Evolutionary conservation across 2,329 filamentous ascomycete genomes (phyloP), one percentile per base, ranked within the genome.

Genomic region (Diaporthe eres): DNA sequence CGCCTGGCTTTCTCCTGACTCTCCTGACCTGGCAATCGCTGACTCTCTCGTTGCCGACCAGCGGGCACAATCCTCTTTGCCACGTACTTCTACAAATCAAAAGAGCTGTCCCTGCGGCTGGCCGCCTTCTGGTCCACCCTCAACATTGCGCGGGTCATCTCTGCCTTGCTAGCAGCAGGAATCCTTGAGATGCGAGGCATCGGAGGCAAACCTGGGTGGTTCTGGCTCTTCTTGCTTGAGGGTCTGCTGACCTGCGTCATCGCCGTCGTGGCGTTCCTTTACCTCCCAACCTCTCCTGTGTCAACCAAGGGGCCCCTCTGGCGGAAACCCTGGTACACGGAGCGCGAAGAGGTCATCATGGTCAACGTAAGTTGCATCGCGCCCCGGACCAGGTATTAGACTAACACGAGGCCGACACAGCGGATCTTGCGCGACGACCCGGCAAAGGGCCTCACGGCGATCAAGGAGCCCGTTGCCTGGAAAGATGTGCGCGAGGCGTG

Each of bases 81-180:
- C 1, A 92, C 90, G 2, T 95, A 95, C 82, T 95, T 93, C 83
- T 95, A 94, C 85, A 94, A 89, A 4, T 90, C 90, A 1, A 87
- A 87, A 71, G 93, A 95, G 80, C 84, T 95, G 0, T 92, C 93
- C 0, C 87, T 90, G 44, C 89, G 94, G 0, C 85, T 95, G 13
- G 91, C 91, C 58, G 92, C 88, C 80, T 95, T 95, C 82, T 95
- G 93, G 93, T 86, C 86, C 1, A 87, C 86, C 3, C 82, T 88
- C 37, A 87, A 82, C 79, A 28, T 85, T 82, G 78, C 85, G 78
- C 68, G 84, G 74, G 83, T 88, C 53, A 85, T 87, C 47, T 87
- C 89, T 0, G 89, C 90, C 19, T 81, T 88, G 0, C 76, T 88
- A 8, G 87, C 86, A 7, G 85, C 85, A 1, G 86, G 83, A 3